Conservation (phyloP, 495 filamentous ascomycete species). For the Penicillium subrubescens region DNA sequence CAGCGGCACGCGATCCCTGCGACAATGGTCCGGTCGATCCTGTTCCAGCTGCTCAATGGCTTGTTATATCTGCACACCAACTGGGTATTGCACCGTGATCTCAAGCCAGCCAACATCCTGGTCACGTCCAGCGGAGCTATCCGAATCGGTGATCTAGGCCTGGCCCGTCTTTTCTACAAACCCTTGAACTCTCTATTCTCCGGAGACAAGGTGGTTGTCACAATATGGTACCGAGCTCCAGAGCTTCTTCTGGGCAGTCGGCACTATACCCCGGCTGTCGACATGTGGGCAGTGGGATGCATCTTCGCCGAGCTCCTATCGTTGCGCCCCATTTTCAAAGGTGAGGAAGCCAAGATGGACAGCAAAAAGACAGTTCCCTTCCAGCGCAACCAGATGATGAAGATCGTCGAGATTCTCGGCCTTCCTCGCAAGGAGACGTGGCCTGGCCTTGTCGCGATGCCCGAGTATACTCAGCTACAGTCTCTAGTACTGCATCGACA, state of each 20-base stretch:
- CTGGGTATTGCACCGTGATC: slow-evolving; percentile 95
- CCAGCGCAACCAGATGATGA: slow-evolving; percentile 97
- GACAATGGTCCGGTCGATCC: slow-evolving; percentile 82
- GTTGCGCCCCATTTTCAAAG: slow-evolving; percentile 95
- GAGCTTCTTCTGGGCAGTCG: slow-evolving; percentile 87
- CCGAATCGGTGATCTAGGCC: slow-evolving; percentile 89
- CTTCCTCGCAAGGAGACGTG: slow-evolving; percentile 86
- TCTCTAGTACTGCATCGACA: slow-evolving; percentile 57
- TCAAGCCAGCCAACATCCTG: slow-evolving; percentile 99
- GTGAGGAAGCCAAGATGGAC: slow-evolving; percentile 99
- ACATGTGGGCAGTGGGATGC: slow-evolving; percentile 96
- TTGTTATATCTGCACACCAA: slow-evolving; percentile 93
- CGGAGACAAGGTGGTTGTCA: slow-evolving; percentile 98
- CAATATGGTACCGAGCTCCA: slow-evolving; percentile 98
- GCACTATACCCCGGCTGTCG: slow-evolving; percentile 95
- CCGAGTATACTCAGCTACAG: slow-evolving; percentile 76
- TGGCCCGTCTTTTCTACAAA: slow-evolving; percentile 92
- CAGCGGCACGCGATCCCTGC: slow-evolving; percentile 86
- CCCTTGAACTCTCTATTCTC: slow-evolving; percentile 86
- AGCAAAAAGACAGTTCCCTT: slow-evolving; percentile 96
- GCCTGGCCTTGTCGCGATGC: slow-evolving; percentile 78
- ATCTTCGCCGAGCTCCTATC: slow-evolving; percentile 95
- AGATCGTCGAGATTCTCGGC: slow-evolving; percentile 95
- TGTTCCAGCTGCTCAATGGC: slow-evolving; percentile 93
- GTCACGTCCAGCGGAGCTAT: slow-evolving; percentile 88